Evolutionary conservation across 345 rosid genomes (phyloP).

Genomic region (Lepidium africanum): DNA sequence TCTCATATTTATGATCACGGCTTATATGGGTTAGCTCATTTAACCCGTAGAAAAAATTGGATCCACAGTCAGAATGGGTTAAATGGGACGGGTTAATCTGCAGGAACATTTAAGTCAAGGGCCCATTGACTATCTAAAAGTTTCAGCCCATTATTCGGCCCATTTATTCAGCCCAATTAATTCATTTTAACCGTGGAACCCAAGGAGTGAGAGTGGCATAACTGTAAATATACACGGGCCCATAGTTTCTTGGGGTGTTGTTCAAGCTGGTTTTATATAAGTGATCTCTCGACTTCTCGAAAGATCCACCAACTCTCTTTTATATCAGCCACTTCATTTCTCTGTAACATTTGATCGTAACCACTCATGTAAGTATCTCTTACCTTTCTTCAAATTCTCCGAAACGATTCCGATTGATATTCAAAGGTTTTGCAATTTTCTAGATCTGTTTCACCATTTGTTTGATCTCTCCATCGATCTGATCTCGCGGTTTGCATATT

Average conservation of each 20-base stretch:
- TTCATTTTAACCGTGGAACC: neutral
- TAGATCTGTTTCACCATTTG: constrained; percentile 3
- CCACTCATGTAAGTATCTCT: constrained; percentile 15
- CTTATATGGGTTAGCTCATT: too few relatives aligned
- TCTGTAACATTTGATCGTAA: neutral
- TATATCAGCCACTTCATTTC: neutral
- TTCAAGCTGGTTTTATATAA: constrained; percentile 16
- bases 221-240: constrained; percentile 1
- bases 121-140: too few relatives aligned
- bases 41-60: too few relatives aligned
- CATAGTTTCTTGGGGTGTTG: neutral
- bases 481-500: neutral
- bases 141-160: too few relatives aligned
- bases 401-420: neutral
- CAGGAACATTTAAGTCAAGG: too few relatives aligned
- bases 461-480: neutral
- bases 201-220: neutral
- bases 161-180: too few relatives aligned
- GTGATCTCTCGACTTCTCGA: constrained; percentile 8
- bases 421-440: neutral
- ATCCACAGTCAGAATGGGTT: too few relatives aligned
- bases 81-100: too few relatives aligned
- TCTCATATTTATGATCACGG: too few relatives aligned
- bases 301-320: constrained; percentile 23
- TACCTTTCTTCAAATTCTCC: neutral